Evolutionary conservation across 2,329 filamentous ascomycete species (phyloP), one percentile per base, ranked within the genome.

Genomic region (Botrytis fragariae): DNA sequence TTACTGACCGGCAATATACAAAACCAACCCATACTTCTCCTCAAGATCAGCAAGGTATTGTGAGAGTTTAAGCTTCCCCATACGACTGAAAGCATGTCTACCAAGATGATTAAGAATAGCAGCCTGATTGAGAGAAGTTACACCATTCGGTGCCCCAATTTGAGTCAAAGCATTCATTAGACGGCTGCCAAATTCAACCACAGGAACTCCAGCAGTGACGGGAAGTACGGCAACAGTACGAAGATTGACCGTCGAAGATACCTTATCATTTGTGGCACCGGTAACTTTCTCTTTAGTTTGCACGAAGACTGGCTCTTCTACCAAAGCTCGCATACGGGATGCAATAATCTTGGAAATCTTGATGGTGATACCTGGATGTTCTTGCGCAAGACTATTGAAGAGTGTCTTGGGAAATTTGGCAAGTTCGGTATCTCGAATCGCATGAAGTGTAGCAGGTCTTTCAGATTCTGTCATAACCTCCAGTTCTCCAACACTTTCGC

Each of bases 281-380:
- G 86, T 84, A n/a, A 84, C 84, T 8, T 87, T 85, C 70, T 95
- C 92, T 74, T 89, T 89, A 14, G 87, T 86, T 71, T 90, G 86
- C 57, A 91, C 87, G 51, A 89, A 87, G 25, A 93, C 84, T 2
- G 94, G 93, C 78, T 95, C 92, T 78, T 98, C 94, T 32, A 98
- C 89, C 57, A 98, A 84, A 60, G 93, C 89, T 74, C 95, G 88
- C 96, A 99, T 98, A 4, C 96, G 90, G 51, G 95, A 94, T 0
- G 96, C 96, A 79, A 99, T 98, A 77, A 99, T 96, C 82, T 98
- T 99, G 1, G 96, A 98, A 42, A 99, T 97, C 82, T 98, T 98
- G 82, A 99, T 98, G 0, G 96, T 98, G 79, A 99, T 99, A 61
- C 94, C 97, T 8, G 96, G 96, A 80, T 99, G 96, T 80, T 99